Conservation (phyloP, 352 stramenopile species). For the Globisporangium uncinulatum region DNA sequence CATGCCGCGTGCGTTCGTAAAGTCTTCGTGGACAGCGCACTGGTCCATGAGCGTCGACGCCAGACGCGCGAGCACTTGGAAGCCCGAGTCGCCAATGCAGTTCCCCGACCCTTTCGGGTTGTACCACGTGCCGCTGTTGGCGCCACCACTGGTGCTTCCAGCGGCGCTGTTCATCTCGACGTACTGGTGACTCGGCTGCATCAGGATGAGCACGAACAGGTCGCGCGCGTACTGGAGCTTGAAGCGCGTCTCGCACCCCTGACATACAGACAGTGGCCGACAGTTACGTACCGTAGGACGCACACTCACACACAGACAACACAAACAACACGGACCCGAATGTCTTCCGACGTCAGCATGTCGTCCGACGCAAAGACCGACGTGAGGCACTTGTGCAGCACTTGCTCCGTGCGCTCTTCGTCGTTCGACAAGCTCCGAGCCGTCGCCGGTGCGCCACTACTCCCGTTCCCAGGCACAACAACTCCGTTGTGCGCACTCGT, state of each 20-base stretch:
- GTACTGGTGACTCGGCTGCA: conserved; percentile 78
- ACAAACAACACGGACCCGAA: conserved; percentile 29
- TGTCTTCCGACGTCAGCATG: conserved; percentile 40
- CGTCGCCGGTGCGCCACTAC: conserved; percentile 3
- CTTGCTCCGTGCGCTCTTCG: conserved; percentile 70
- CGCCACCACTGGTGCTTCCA: conserved; percentile 12
- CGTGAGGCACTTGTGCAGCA: conserved; percentile 79
- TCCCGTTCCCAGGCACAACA: background rate
- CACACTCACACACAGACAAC: background rate
- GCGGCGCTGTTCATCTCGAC: conserved; percentile 33
- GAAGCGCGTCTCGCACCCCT: conserved; percentile 60
- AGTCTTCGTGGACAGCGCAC: conserved; percentile 72
- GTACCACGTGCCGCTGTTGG: conserved; percentile 39
- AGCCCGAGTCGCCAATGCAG: conserved; percentile 66
- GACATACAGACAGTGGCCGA: conserved; percentile 2
- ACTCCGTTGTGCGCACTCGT: background rate
- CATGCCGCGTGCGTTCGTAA: conserved; percentile 71
- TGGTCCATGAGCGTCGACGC: conserved; percentile 65
- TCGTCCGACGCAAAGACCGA: conserved; percentile 82
- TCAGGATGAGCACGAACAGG: conserved; percentile 82
- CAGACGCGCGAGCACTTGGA: conserved; percentile 51
- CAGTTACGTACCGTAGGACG: background rate
- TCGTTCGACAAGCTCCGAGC: conserved; percentile 50
- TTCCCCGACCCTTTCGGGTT: conserved; percentile 80
- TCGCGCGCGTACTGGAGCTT: conserved; percentile 68